Base-by-base conservation (phyloP, 1,284 basidiomycete genomes). In the Rhizoctonia solani region DNA sequence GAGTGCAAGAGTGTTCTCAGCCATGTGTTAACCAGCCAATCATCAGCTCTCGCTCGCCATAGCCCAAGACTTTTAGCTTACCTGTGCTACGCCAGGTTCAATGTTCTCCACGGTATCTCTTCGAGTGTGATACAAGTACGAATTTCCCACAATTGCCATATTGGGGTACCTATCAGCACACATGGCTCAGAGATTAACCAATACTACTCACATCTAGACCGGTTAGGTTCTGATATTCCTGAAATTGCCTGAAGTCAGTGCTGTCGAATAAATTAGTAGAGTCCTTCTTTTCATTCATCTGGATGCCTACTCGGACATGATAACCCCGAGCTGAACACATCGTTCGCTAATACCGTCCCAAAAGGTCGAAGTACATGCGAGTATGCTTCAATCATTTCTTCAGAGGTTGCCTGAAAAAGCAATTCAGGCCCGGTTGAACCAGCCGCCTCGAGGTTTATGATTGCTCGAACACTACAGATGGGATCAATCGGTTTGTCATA, bases 191-290 rank as follows among this genome's bases (percentile, higher is more conserved):
- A 14, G 6, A 27, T 11, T 25, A 72, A 23, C n/a, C n/a, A 4
- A 5, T 27, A 25, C 55, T 37, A 75, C 87, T 74, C 73, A 90
- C 90, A 75, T 95, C 93, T 30, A 95, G 78, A 21, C 93, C 93
- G 0, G 91, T 89, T 16, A 94, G 86, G 72, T 90, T 89, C 37
- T 97, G 81, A 75, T 99, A 99, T 70, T 91, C 81, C 73, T 95
- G 91, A 72, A 98, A 99, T 74, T 98, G 95, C 34, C 93, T 86
- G 73, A 95, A 96, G 75, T 96, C 93, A 47, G 93, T 97, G 74
- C 92, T 93, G 70, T 29, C 16, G 4, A 23, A 16, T 37, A 61
- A 69, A 73, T 74, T 63, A 75, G 72, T 3, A 70, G 75, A 14
- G 34, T 19, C 13, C 1, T 42, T 50, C 23, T 27, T 34, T n/a